These are phyloP conservation scores for Cercospora berteroae DNA, from an alignment of 2,329 filamentous ascomycete species.

Conservation along the genomic window DNA sequence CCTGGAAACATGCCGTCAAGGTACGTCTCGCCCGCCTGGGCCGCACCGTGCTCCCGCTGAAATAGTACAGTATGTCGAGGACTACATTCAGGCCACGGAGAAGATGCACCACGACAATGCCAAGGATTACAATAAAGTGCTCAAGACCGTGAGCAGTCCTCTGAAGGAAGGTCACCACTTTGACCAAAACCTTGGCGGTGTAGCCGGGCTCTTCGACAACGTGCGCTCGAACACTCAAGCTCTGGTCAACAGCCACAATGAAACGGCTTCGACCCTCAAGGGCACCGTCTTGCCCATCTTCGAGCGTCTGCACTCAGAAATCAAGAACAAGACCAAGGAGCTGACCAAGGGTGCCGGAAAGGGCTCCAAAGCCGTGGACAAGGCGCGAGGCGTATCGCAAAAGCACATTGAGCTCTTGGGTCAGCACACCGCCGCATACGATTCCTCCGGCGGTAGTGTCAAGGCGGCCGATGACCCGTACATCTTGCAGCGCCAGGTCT, in stretches of 20 bases:
- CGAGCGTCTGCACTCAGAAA: slow-evolving; percentile 87
- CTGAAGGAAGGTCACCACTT: slow-evolving; percentile 91
- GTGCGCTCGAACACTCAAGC: slow-evolving; percentile 89
- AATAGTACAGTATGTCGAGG: slow-evolving; percentile 76
- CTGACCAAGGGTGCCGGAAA: slow-evolving; percentile 77
- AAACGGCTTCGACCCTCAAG: slow-evolving; percentile 89
- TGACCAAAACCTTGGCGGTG: slow-evolving; percentile 80
- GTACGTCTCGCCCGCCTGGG: not conserved
- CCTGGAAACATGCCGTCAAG: slow-evolving; percentile 80
- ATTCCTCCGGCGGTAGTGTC: slow-evolving; percentile 70
- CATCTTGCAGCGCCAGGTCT: slow-evolving; percentile 74
- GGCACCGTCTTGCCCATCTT: slow-evolving; percentile 82
- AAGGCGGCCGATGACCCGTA: slow-evolving; percentile 80
- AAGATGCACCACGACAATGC: slow-evolving; percentile 80
- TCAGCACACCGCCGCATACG: slow-evolving; percentile 76
- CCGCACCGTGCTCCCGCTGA: not conserved
- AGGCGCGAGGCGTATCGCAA: slow-evolving; percentile 79
- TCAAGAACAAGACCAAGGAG: slow-evolving; percentile 95
- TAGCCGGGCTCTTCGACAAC: slow-evolving; percentile 91
- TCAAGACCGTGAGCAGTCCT: slow-evolving; percentile 88
- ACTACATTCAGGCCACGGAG: slow-evolving; percentile 81
- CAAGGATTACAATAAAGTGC: slow-evolving; percentile 91
- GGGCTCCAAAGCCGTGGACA: slow-evolving; percentile 85
- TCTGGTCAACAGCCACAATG: slow-evolving; percentile 81
- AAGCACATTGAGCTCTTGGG: slow-evolving; percentile 95